Evolutionary conservation across 805 yeast genomes (phyloP), one percentile per base, ranked within the genome.

Genomic region (Wickerhamiella alocasiicola): DNA sequence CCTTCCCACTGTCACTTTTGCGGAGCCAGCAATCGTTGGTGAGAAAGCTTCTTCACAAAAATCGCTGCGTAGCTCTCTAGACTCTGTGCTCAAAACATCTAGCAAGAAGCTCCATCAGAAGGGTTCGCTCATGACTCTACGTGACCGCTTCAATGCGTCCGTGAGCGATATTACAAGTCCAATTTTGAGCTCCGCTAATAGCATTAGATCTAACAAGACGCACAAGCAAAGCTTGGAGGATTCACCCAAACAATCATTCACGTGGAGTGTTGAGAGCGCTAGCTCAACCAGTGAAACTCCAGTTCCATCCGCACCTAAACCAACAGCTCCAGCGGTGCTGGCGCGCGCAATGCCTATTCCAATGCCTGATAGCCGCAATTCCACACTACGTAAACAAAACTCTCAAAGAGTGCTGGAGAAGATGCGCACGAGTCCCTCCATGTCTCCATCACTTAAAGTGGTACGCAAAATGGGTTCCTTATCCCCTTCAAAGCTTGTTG

Each of bases 311-410:
- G 11, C 7, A 7, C 9, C 9, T 11, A 7, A 7, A 23, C 26
- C 26, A 7, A 23, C 11, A 7, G 11, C 11, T 23, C 26, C 26
- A 23, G 9, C 9, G 7, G 11, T 11, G 7, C 26, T 11, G 7
- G 7, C 26, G 11, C 26, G 26, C 7, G 11, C 26, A 23, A 23
- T 23, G 26, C 26, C 36, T 21, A 32, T 32, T 9, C 36, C 36
- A 3, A 32, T 32, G 36, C 36, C 36, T 17, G 36, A 32, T n/a
- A 21, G 36, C 11, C 36, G 36, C 17, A 32, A 32, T 17, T 17
- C 16, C n/a, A 32, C 36, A 20, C 26, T 32, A 4, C 5, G 6
- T 4, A 32, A 32, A n/a, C 7, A 23, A 11, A 7, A 23, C 9
- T 23, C 26, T 23, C 9, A 7, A 7, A 7, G 26, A 7, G 26